phyloP scores from a whole-genome alignment of 176 grass and related monocot genomes.

The Zoysia pacifica region DNA sequence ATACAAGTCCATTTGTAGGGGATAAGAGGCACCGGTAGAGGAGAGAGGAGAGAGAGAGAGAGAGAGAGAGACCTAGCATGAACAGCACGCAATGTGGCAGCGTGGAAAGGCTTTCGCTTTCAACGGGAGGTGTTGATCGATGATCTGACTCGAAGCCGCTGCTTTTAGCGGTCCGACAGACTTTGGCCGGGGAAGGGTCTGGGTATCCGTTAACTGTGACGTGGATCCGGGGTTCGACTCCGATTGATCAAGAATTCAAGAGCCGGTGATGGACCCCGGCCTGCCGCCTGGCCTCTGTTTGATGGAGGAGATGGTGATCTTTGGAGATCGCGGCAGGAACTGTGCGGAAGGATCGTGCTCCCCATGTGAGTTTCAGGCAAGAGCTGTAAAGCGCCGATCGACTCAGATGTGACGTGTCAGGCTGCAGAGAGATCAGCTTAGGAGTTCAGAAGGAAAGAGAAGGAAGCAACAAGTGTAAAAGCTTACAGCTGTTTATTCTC shows the following conservation, averaged over 20 bases:
- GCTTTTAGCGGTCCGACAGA: conserved; percentile 8
- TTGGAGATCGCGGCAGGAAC: conserved; percentile 23
- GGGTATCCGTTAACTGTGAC: conserved; percentile 41
- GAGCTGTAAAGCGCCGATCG: conserved; percentile 42
- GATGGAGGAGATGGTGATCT: conserved; percentile 7
- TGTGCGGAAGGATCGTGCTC: conserved; percentile 30
- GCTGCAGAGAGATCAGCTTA: not conserved
- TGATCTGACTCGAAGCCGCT: conserved; percentile 10
- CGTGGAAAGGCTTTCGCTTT: conserved; percentile 17
- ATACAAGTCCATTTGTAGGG: conserved; percentile 6
- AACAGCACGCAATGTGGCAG: not conserved
- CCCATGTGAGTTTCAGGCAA: conserved; percentile 29
- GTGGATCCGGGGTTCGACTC: not conserved
- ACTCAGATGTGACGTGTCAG: conserved; percentile 12
- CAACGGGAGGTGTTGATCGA: not conserved
- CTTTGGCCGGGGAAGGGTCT: conserved; percentile 4
- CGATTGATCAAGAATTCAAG: not conserved
- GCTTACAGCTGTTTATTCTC: no score
- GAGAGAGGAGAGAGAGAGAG: not conserved
- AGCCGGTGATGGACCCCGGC: conserved; percentile 26
- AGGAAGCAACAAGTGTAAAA: not conserved
- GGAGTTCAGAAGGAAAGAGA: not conserved
- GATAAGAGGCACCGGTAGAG: not conserved
- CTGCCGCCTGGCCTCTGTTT: not conserved
- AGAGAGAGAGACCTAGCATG: not conserved